phyloP scores from a whole-genome alignment of 2,329 filamentous ascomycete genomes.

The Cladosporium austrohemisphaericum region DNA sequence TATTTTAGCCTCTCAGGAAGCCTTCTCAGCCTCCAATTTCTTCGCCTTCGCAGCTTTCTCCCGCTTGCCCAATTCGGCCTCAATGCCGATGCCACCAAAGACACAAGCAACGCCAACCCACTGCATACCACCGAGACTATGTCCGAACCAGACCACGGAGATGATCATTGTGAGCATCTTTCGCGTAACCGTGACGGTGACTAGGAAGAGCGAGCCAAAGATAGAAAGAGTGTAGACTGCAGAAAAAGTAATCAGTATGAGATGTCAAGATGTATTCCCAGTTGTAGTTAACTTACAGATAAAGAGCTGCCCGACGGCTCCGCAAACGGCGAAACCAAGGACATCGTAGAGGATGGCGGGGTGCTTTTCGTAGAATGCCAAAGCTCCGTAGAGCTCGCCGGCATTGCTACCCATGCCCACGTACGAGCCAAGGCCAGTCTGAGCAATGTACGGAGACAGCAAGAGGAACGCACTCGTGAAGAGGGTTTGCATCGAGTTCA shows the following conservation, averaged over 20 bases:
- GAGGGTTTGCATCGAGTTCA: slow-evolving; percentile 80
- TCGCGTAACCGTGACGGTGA: slow-evolving; percentile 93
- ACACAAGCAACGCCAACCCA: slow-evolving; percentile 90
- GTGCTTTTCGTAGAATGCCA: slow-evolving; percentile 75
- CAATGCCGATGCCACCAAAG: slow-evolving; percentile 91
- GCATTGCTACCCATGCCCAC: slow-evolving; percentile 50
- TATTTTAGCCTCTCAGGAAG: too few relatives aligned
- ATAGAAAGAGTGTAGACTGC: slow-evolving; percentile 73
- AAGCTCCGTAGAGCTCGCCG: slow-evolving; percentile 75
- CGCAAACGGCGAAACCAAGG: slow-evolving; percentile 82
- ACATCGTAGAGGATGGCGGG: slow-evolving; percentile 83
- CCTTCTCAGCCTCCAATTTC: slow-evolving; percentile 18
- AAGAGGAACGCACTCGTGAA: slow-evolving; percentile 75
- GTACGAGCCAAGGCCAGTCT: slow-evolving; percentile 46
- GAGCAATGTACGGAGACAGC: slow-evolving; percentile 73
- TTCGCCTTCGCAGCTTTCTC: slow-evolving; percentile 81
- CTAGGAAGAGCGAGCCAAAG: slow-evolving; percentile 86
- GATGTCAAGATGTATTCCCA: too few relatives aligned
- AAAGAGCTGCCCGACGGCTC: slow-evolving; percentile 91
- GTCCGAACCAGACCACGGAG: slow-evolving; percentile 91
- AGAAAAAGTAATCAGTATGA: slow-evolving; percentile 6
- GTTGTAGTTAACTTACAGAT: slow-evolving; percentile 61
- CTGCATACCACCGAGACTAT: slow-evolving; percentile 80
- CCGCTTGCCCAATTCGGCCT: slow-evolving; percentile 72
- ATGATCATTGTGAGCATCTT: slow-evolving; percentile 99